Evolutionary conservation across 1,284 basidiomycete genomes (phyloP).

Genomic region (Ganoderma lucidum): DNA sequence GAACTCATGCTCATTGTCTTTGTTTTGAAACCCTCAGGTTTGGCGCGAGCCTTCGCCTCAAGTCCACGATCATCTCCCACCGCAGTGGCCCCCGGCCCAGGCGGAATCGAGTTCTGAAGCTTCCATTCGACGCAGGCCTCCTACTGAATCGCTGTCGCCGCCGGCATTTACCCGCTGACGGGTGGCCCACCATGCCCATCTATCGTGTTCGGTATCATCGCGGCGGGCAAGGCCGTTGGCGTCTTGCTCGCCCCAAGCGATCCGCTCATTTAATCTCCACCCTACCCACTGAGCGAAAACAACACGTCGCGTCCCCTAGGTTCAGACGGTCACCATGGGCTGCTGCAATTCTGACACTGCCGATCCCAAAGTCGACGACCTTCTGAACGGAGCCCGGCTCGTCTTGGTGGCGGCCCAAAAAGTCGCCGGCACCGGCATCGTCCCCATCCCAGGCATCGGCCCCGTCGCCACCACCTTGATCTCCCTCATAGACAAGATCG

Average conservation of each 20-base stretch:
- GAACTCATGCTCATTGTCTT: background rate
- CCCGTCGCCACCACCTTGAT: background rate
- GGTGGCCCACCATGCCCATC: background rate
- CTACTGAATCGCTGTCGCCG: background rate
- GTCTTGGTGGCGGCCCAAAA: background rate
- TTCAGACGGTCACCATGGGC: background rate
- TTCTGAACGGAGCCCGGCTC: background rate
- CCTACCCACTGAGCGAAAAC: background rate
- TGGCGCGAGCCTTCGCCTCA: background rate
- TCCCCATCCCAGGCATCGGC: slow-evolving; percentile 9
- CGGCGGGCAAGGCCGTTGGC: background rate
- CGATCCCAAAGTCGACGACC: background rate
- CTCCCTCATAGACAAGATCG: slow-evolving; percentile 1
- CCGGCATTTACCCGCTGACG: background rate
- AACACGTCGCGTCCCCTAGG: background rate
- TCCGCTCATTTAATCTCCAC: background rate
- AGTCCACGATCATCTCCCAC: background rate
- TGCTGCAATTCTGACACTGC: background rate
- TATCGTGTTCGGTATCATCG: background rate
- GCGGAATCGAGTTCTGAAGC: background rate
- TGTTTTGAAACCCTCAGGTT: background rate
- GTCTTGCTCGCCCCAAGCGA: background rate
- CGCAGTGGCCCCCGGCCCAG: background rate
- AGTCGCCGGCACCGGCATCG: background rate
- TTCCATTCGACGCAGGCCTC: background rate